Conservation (phyloP, 306 rosid species). For the Lotus japonicus region DNA sequence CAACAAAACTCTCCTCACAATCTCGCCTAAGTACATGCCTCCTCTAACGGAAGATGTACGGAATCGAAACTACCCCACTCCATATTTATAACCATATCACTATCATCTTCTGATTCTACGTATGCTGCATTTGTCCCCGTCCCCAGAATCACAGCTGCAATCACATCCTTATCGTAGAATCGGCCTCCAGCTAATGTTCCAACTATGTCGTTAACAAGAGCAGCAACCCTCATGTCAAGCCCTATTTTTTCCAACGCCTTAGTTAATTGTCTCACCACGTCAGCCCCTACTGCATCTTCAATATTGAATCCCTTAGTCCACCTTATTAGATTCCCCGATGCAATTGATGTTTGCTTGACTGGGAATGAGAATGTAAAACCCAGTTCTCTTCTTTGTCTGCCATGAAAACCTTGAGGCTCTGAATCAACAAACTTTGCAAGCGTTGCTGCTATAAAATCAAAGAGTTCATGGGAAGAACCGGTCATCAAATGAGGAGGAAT, state of each 20-base stretch:
- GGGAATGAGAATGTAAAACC: constrained; percentile 97
- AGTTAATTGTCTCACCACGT: constrained; percentile 76
- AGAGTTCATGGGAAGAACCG: constrained; percentile 65
- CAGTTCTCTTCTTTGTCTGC: constrained; percentile 83
- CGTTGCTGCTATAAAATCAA: constrained; percentile 77
- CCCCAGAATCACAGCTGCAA: constrained; percentile 91
- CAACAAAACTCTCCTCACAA: constrained; percentile 61
- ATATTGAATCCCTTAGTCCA: constrained; percentile 95
- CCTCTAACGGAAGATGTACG: constrained; percentile 77
- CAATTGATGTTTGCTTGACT: constrained; percentile 70
- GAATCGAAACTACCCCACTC: constrained; percentile 97
- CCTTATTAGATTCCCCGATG: constrained; percentile 79
- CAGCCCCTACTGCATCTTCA: constrained; percentile 70
- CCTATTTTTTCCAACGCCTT: constrained; percentile 74
- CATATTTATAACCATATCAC: too few relatives aligned
- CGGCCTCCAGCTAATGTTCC: constrained; percentile 95
- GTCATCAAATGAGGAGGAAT: constrained; percentile 85
- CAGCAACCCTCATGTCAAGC: constrained; percentile 80
- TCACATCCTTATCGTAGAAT: constrained; percentile 62
- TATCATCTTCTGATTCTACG: constrained; percentile 76
- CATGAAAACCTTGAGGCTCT: constrained; percentile 66
- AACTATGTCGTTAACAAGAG: constrained; percentile 88
- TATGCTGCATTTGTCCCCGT: constrained; percentile 97
- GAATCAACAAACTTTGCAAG: constrained; percentile 66
- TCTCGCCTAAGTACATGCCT: constrained; percentile 92